These are phyloP conservation scores for Cyberlindnera veronae DNA, from an alignment of 805 yeast species.

Conservation along the genomic window DNA sequence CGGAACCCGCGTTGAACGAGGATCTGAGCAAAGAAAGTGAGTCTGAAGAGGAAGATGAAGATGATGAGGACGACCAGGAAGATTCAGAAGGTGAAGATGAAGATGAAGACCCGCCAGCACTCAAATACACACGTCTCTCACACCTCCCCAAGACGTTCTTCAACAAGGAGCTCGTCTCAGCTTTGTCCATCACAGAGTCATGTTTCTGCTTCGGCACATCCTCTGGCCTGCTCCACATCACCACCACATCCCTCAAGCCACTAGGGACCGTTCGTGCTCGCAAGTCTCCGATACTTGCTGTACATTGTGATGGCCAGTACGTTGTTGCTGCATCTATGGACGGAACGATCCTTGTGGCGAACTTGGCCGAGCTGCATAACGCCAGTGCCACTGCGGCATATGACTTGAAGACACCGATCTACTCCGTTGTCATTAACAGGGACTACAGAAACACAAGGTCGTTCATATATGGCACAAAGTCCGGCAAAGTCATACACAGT, in stretches of 20 bases:
- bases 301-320: constrained; percentile 67
- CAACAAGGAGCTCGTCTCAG: constrained; percentile 72
- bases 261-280: constrained; percentile 80
- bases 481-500: constrained; percentile 74
- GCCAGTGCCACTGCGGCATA: constrained; percentile 40
- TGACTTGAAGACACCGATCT: constrained; percentile 85
- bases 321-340: constrained; percentile 92
- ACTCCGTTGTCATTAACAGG: constrained; percentile 77
- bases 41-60: constrained; percentile 3
- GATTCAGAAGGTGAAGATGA: constrained; percentile 35
- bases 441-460: constrained; percentile 58
- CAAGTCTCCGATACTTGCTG: constrained; percentile 68
- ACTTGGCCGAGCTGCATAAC: constrained; percentile 35
- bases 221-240: constrained; percentile 73
- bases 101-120: constrained; percentile 61
- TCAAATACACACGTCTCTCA: constrained; percentile 70
- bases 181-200: constrained; percentile 55
- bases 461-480: constrained; percentile 86
- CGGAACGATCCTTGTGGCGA: constrained; percentile 85
- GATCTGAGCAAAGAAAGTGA: background rate
- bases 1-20: background rate
- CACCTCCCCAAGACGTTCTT: constrained; percentile 70
- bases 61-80: constrained; percentile 13
- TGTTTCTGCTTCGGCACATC: constrained; percentile 85
- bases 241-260: constrained; percentile 53